phyloP scores from a whole-genome alignment of 306 rosid genomes.

The Cyamopsis tetragonoloba region DNA sequence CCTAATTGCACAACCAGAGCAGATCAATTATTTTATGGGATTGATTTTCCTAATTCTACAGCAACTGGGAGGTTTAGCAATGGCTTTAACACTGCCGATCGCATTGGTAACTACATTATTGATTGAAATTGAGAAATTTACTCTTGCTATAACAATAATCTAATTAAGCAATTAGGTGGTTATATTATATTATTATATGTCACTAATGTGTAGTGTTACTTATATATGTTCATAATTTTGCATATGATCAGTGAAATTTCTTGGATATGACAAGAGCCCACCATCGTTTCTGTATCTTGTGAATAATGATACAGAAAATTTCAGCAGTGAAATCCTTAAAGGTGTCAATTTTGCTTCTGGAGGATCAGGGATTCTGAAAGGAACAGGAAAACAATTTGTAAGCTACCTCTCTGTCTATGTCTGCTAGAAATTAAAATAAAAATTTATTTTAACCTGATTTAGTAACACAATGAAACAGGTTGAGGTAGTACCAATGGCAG shows the following conservation, averaged over 20 bases:
- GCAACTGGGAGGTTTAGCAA: conserved; percentile 49
- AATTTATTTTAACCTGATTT: no score
- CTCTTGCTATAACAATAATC: no score
- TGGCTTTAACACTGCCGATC: conserved; percentile 37
- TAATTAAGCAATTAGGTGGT: no score
- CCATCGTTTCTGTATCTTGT: conserved; percentile 20
- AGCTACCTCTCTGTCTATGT: neutral
- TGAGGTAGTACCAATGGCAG: neutral
- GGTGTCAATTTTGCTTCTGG: conserved; percentile 42
- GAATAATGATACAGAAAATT: neutral
- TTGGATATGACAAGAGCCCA: conserved; percentile 30
- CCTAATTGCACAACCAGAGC: conserved; percentile 10
- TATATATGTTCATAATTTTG: no score
- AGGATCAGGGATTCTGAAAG: conserved; percentile 25
- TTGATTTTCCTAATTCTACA: conserved; percentile 29
- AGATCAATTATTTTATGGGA: conserved; percentile 19
- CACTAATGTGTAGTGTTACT: no score
- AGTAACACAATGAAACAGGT: neutral
- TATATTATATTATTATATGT: no score
- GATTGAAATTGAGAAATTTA: no score
- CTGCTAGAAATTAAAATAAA: neutral
- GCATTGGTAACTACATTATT: no score
- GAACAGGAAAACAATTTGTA: conserved; percentile 10
- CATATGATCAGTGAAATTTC: neutral
- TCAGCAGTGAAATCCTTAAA: conserved; percentile 16